Percentiles rank a stretch among this genome's conserved stretches.
Evolutionary conservation across 1,139 yeast genomes (phyloP).

Genomic region (Lodderomyces elongisporus): DNA sequence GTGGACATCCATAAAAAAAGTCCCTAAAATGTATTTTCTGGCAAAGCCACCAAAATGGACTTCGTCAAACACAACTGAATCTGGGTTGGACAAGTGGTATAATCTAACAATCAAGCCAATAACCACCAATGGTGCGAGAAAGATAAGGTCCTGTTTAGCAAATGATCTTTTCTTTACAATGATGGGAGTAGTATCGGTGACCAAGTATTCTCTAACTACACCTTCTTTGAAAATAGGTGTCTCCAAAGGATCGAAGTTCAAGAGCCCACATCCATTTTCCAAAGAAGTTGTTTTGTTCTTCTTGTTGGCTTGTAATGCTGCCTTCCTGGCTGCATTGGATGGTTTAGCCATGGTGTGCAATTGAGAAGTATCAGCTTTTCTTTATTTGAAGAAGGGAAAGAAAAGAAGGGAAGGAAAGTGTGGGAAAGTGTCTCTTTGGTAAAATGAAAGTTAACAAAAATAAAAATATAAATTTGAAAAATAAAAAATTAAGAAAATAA

Average conservation of each 20-base stretch:
- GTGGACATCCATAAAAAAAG: slow-evolving; percentile 86
- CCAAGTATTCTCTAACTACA: slow-evolving; percentile 21
- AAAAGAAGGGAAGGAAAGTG: too few relatives aligned
- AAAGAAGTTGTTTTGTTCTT: slow-evolving; percentile 5
- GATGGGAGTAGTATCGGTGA: slow-evolving; percentile 22
- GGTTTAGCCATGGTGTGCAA: slow-evolving; percentile 13
- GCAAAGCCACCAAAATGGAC: slow-evolving; percentile 71
- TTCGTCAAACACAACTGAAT: slow-evolving; percentile 35
- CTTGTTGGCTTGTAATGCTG: slow-evolving; percentile 7
- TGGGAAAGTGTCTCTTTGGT: neutral
- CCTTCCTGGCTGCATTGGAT: slow-evolving; percentile 10
- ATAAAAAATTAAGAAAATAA: too few relatives aligned
- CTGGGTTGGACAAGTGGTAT: slow-evolving; percentile 23
- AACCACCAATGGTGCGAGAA: slow-evolving; percentile 46
- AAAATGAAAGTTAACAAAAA: too few relatives aligned
- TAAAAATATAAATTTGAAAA: too few relatives aligned
- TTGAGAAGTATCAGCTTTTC: too few relatives aligned
- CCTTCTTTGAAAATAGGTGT: slow-evolving; percentile 32
- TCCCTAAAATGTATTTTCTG: slow-evolving; percentile 64
- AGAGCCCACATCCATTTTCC: slow-evolving; percentile 6
- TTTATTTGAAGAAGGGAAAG: too few relatives aligned
- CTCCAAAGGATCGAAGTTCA: slow-evolving; percentile 11
- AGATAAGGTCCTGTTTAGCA: slow-evolving; percentile 24
- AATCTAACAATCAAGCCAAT: slow-evolving; percentile 48
- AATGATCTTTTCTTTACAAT: slow-evolving; percentile 20